Percentiles rank a stretch among this genome's conserved stretches.
These are phyloP conservation scores for Mycena venus DNA, from an alignment of 768 basidiomycete species.

Conservation along the genomic window DNA sequence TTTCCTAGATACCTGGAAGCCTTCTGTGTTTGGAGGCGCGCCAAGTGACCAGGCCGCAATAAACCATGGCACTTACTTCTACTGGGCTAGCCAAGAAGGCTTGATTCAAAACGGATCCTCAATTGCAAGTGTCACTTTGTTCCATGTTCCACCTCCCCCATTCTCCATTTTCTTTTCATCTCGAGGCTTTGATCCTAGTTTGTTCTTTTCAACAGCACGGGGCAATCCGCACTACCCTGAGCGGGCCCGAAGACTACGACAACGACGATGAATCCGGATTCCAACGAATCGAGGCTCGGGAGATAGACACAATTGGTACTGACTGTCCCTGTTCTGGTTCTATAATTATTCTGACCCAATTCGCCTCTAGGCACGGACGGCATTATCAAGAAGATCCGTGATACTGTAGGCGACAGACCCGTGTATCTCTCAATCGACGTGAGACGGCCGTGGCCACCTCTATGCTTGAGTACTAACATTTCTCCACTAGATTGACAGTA, in stretches of 20 bases:
- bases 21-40: conserved; percentile 80
- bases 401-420: conserved; percentile 80
- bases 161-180: conserved; percentile 33
- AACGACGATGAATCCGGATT: conserved; percentile 88
- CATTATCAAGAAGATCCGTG: conserved; percentile 84
- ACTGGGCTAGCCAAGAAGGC: conserved; percentile 88
- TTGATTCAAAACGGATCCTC: conserved; percentile 82
- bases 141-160: conserved; percentile 33
- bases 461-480: neutral
- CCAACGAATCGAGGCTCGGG: conserved; percentile 85
- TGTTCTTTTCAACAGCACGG: conserved; percentile 74
- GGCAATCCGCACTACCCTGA: conserved; percentile 88
- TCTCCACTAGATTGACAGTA: conserved; percentile 73
- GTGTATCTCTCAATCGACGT: conserved; percentile 88
- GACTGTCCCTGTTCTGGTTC: neutral
- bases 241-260: conserved; percentile 80
- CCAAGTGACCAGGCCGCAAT: conserved; percentile 80
- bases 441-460: conserved; percentile 35
- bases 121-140: conserved; percentile 78
- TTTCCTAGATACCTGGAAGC: conserved; percentile 78
- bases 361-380: conserved; percentile 69
- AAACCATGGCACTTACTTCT: conserved; percentile 93
- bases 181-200: conserved; percentile 83
- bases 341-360: neutral
- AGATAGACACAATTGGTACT: conserved; percentile 84